Base-by-base conservation (phyloP, 2,329 filamentous ascomycete species). In the Stagonosporopsis rhizophila region DNA sequence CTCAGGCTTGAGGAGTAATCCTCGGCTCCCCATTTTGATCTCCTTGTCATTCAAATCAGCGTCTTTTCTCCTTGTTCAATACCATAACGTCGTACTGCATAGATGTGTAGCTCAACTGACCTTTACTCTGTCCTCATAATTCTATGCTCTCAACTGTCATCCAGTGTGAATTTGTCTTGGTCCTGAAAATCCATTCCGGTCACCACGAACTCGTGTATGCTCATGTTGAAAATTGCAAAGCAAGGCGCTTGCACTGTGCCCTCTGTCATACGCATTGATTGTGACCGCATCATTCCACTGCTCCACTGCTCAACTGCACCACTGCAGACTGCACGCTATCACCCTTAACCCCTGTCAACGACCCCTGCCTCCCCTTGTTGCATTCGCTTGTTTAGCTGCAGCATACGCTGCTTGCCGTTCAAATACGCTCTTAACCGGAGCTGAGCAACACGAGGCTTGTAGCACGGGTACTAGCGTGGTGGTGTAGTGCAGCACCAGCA, bases 371-470 rank as follows among this genome's bases (percentile, higher is more conserved):
- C 25, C 14, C 30, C 17, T 47, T 32, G 47, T 46, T 37, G 6
- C 28, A 15, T 42, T 42, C 23, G 47, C 53, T 51, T 46, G 23
- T 6, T 35, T 38, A 37, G 30, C 22, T 37, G 52, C 39, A 44
- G 23, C 39, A 8, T 41, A 39, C 22, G 42, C 40, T 41, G 40
- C 25, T 50, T 22, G 52, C 45, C 45, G 27, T 50, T 27, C 39
- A 54, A 25, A 25, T 17, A 20, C 19, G 22, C 19, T 20, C n/a
- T 9, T 3, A 42, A 47, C 9, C 17, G 17, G 15, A 25, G 15
- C 51, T 17, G 35, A 37, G 45, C 39, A 55, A 55, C 34, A 49
- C 52, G 45, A 49, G 39, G 32, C 30, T 44, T 28, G 37, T 44
- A 22, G 34, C 38, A 52, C 46, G 38, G 20, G 19, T 44, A 20